phyloP scores from a whole-genome alignment of 2,329 filamentous ascomycete species.

The Tricladium varicosporioides region DNA sequence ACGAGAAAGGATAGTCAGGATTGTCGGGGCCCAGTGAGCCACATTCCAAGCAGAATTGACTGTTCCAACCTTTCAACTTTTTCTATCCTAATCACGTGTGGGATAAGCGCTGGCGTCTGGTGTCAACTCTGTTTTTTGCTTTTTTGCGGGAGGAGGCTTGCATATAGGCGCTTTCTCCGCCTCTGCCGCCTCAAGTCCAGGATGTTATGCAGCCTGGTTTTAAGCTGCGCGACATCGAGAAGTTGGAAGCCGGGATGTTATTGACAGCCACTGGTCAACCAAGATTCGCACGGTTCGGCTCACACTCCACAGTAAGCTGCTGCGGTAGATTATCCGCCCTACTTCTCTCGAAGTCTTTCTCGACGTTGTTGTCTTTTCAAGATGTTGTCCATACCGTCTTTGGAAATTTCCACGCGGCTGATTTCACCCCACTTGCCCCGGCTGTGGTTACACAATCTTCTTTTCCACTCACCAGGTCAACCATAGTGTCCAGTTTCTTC shows the following conservation, averaged over 20 bases:
- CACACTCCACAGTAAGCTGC: not conserved
- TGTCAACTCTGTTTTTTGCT: not conserved
- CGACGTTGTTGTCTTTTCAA: not conserved
- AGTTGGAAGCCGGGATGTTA: not conserved
- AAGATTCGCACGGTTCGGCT: not conserved
- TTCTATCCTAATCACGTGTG: too few relatives aligned
- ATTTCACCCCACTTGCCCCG: not conserved
- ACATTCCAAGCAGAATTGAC: too few relatives aligned
- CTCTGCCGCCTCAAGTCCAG: slow-evolving; percentile 6
- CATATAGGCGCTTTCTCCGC: slow-evolving; percentile 6
- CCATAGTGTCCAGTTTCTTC: not conserved
- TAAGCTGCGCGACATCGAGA: not conserved
- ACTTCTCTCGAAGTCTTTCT: not conserved
- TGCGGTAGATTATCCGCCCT: not conserved
- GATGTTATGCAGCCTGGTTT: slow-evolving; percentile 7
- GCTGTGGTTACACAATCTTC: not conserved
- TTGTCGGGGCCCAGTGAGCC: too few relatives aligned
- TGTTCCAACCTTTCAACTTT: too few relatives aligned
- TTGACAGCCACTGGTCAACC: not conserved
- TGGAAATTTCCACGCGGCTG: not conserved
- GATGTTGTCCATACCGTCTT: not conserved
- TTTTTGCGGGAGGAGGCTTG: not conserved
- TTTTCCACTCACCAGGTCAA: not conserved
- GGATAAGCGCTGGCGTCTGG: not conserved
- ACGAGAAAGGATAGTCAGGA: too few relatives aligned